Base-by-base conservation (phyloP, 1,284 basidiomycete genomes). In the Pascua sp. region DNA sequence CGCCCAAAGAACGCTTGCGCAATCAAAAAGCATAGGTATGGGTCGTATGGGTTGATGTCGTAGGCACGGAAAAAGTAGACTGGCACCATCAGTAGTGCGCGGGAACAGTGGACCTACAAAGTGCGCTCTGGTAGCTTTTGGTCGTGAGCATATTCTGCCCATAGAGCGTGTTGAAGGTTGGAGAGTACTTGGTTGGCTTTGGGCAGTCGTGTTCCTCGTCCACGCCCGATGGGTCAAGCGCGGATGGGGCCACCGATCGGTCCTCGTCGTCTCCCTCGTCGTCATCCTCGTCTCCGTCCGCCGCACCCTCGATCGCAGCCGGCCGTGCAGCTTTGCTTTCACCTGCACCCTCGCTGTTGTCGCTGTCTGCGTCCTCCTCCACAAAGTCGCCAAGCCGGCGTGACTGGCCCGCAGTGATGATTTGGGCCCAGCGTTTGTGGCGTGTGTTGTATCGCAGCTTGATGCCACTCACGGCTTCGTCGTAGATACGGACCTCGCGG, bases 1-100 rank as follows among this genome's bases (percentile, higher is more conserved):
- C 95, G 83, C 10, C 91, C 90, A 40, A 95, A 80, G 46, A 89
- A 96, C 0, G 90, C 87, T 42, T 93, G 85, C 0, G 87, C 88
- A 8, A 95, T 81, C 40, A 83, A 85, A 13, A 98, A 79, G 69
- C 88, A 92, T 16, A 96, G 81, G 71, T 96, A 80, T 0, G 93
- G 89, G 71, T 98, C 91, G 36, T 89, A 81, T 0, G 85, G 87
- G 61, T 86, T 87, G 60, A 89, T 82, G 60, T 93, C 91, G 72
- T 89, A 91, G 0, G 91, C 91, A 63, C 93, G 87, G 41, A 94
- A 76, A 42, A 95, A 81, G 70, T 98, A 97, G 68, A 90, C 92
- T 92, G 59, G 24, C 5, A 49, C 57, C 13, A 57, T 55, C 39
- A 32, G 24, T 11, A 32, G 32, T 36, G 11, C 18, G n/a, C 15